Evolutionary conservation across 2,329 filamentous ascomycete species (phyloP), one percentile per base, ranked within the genome.

Genomic region (Colletotrichum higginsianum): DNA sequence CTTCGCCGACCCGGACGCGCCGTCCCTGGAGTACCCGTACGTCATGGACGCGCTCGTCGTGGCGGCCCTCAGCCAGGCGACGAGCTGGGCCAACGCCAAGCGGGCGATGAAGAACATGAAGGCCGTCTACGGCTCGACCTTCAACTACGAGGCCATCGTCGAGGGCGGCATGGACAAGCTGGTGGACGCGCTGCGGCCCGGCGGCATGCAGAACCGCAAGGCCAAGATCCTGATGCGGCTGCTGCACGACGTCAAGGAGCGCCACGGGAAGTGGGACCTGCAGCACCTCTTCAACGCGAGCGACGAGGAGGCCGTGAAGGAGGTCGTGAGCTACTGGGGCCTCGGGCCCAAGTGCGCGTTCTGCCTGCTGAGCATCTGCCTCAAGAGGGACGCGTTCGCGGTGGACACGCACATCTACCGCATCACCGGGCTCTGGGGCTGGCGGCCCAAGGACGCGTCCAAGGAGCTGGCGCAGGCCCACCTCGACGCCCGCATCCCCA

Each of bases 11-110:
- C 40, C 23, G 6, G 61, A 66, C n/a, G 61, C 47, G 6, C 49
- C 56, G 3, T 18, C 55, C 6, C 38, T n/a, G 6, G 47, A 55
- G 26, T 42, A 23, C 11, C 47, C 16, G 4, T 70, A 61, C n/a
- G 67, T 50, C 38, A 66, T 66, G 56, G 56, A 70, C 21, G 67
- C 67, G 11, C 49, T 70, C 11, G 67, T 70, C 13, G 56, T 66
- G 30, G 67, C 67, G 7, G 67, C 67, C 7, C 62, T 70, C 38
- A 52, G 61, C 55, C 67, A 61, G 42, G 61, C 56, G 16, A 70
- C 42, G 6, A 70, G 55, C 21, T 70, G 61, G 62, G 35, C 46
- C 21, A 61, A 61, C n/a, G 67, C 67, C 4, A 70, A 70, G n/a
- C 67, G 61, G 5, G 55, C 49, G 11, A 70, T 70, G 67, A 61